phyloP scores from a whole-genome alignment of 805 yeast genomes.

The Metschnikowia sp. region DNA sequence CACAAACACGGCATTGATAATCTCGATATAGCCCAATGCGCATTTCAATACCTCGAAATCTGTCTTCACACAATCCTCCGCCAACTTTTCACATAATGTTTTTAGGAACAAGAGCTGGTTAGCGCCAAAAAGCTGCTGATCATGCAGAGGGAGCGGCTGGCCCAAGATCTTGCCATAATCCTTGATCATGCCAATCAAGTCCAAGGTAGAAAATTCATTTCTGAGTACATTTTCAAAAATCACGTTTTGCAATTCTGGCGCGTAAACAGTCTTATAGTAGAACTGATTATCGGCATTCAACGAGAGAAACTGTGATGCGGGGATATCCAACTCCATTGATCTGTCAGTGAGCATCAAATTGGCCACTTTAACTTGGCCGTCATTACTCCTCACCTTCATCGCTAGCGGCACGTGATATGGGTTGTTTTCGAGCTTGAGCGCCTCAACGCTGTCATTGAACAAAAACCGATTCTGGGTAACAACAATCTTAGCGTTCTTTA shows the following conservation, averaged over 20 bases:
- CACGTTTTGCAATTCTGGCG: conserved; percentile 14
- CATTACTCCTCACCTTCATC: conserved; percentile 27
- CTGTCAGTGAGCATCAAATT: conserved; percentile 46
- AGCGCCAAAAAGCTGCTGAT: conserved; percentile 23
- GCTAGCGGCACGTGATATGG: conserved; percentile 64
- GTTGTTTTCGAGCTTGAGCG: conserved; percentile 46
- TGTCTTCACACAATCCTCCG: conserved; percentile 20
- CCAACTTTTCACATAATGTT: conserved; percentile 25
- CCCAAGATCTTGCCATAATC: conserved; percentile 42
- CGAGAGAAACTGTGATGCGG: conserved; percentile 30
- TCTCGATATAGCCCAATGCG: conserved; percentile 33
- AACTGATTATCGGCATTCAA: conserved; percentile 47
- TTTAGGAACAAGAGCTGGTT: conserved; percentile 26
- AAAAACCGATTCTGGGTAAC: conserved; percentile 40
- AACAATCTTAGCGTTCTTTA: conserved; percentile 22
- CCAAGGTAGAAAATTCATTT: conserved; percentile 24
- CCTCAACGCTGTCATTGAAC: conserved; percentile 20
- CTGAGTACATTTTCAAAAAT: conserved; percentile 22
- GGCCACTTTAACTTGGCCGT: conserved; percentile 29
- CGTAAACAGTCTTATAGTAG: conserved; percentile 49
- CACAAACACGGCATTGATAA: conserved; percentile 28
- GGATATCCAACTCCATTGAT: conserved; percentile 28
- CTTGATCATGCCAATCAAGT: conserved; percentile 33
- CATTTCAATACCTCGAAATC: conserved; percentile 34
- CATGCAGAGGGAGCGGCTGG: conserved; percentile 14